A percentile compares a stretch with the other conserved stretches of the same genome.
Conservation (phyloP, 305 asterid species). For the Rubia peregrina region DNA sequence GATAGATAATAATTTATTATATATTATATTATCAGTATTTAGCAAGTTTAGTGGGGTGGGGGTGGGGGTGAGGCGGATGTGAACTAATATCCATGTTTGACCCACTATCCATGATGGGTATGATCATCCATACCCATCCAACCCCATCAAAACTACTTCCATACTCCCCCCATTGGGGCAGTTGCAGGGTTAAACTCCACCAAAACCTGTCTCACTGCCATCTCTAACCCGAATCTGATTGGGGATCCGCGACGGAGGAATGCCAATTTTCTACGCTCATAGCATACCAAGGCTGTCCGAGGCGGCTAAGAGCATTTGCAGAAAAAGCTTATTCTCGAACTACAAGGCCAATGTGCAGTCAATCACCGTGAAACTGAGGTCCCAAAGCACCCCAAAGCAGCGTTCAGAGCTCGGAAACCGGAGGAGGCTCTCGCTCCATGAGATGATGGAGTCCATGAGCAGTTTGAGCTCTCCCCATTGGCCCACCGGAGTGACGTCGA, state of each 20-base stretch:
- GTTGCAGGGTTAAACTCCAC: no score
- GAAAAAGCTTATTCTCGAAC: slow-evolving; percentile 43
- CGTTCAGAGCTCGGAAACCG: slow-evolving; percentile 40
- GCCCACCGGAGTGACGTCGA: no score
- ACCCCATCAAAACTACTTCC: no score
- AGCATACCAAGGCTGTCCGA: slow-evolving; percentile 60
- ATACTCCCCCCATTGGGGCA: no score
- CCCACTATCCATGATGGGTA: no score
- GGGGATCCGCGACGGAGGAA: slow-evolving; percentile 20
- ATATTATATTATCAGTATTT: no score
- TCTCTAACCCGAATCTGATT: slow-evolving; percentile 23
- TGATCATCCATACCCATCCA: no score
- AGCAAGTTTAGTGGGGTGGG: no score
- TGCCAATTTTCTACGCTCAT: slow-evolving; percentile 40
- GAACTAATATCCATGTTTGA: no score
- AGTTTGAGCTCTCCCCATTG: slow-evolving; percentile 26
- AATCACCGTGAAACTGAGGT: slow-evolving; percentile 55
- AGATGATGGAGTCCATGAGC: slow-evolving; percentile 55
- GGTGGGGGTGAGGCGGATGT: no score
- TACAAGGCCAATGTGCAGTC: slow-evolving; percentile 74
- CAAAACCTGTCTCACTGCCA: slow-evolving; percentile 14
- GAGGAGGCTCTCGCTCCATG: slow-evolving; percentile 25
- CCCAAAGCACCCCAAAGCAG: slow-evolving; percentile 71
- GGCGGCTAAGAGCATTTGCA: slow-evolving; percentile 44
- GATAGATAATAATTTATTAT: no score